A percentile compares a stretch with the other conserved stretches of the same genome.
Conservation (phyloP, 2,329 filamentous ascomycete genomes). For the Ceratocystis harringtonii region DNA sequence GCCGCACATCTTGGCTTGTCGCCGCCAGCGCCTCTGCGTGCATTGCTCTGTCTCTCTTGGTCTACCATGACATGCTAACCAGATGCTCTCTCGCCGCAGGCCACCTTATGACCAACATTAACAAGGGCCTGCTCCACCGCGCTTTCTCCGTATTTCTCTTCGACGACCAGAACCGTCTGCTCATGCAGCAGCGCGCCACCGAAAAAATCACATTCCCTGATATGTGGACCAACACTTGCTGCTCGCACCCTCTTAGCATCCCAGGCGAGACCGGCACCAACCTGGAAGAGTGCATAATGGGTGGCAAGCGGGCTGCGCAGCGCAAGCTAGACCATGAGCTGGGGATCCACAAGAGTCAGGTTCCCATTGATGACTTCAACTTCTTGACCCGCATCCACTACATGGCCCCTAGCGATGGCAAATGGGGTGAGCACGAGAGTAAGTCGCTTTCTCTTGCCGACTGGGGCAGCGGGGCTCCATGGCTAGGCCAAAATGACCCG, state of each 20-base stretch:
- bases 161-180: slow-evolving; percentile 78
- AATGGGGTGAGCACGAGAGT: slow-evolving; percentile 99
- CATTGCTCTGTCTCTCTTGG: not conserved
- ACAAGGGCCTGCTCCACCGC: slow-evolving; percentile 87
- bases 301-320: slow-evolving; percentile 82
- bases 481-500: not conserved
- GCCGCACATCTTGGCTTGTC: no score
- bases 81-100: slow-evolving; percentile 35
- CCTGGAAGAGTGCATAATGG: slow-evolving; percentile 63
- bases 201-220: slow-evolving; percentile 99
- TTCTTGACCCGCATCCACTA: slow-evolving; percentile 98
- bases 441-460: slow-evolving; percentile 26
- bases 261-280: slow-evolving; percentile 79
- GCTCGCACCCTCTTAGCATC: slow-evolving; percentile 87
- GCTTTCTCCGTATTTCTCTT: slow-evolving; percentile 98
- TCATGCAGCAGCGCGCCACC: slow-evolving; percentile 84
- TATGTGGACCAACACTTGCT: slow-evolving; percentile 99
- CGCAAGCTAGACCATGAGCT: slow-evolving; percentile 91
- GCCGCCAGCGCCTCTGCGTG: no score
- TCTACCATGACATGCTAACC: not conserved
- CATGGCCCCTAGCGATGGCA: slow-evolving; percentile 88
- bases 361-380: slow-evolving; percentile 78
- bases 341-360: slow-evolving; percentile 76
- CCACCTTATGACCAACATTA: slow-evolving; percentile 97
- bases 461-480: not conserved